phyloP scores from a whole-genome alignment of 148 eudicot species.

The Drosera capensis region DNA sequence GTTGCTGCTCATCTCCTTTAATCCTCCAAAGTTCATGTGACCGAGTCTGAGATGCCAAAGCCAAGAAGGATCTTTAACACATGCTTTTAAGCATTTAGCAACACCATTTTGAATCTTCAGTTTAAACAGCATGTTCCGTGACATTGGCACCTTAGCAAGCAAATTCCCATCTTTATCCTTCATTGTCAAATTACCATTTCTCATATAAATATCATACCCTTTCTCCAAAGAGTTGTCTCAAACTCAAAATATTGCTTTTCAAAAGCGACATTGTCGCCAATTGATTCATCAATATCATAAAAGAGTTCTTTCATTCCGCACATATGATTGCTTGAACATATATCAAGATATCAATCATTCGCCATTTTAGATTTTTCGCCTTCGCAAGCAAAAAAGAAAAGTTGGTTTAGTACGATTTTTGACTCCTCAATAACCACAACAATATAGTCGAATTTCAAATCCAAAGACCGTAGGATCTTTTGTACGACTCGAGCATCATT shows the following conservation, averaged over 20 bases:
- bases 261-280: not conserved
- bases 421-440: no score
- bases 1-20: not conserved
- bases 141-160: slow-evolving; percentile 1
- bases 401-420: not conserved
- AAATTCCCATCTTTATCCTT: not conserved
- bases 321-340: not conserved
- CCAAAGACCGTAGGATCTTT: no score
- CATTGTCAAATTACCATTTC: not conserved
- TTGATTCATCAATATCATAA: not conserved
- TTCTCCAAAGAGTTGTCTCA: not conserved
- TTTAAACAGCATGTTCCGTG: not conserved
- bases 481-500: no score
- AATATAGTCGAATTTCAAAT: no score
- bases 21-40: not conserved
- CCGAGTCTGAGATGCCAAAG: slow-evolving; percentile 2
- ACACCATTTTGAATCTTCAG: not conserved
- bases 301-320: not conserved
- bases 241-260: not conserved
- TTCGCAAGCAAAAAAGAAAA: not conserved
- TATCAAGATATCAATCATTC: not conserved
- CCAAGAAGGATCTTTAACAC: not conserved
- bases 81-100: not conserved
- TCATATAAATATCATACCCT: not conserved
- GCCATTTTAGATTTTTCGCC: not conserved